Evolutionary conservation across 2,329 filamentous ascomycete species (phyloP), one percentile per base, ranked within the genome.

Genomic region (Fusarium circinatum): DNA sequence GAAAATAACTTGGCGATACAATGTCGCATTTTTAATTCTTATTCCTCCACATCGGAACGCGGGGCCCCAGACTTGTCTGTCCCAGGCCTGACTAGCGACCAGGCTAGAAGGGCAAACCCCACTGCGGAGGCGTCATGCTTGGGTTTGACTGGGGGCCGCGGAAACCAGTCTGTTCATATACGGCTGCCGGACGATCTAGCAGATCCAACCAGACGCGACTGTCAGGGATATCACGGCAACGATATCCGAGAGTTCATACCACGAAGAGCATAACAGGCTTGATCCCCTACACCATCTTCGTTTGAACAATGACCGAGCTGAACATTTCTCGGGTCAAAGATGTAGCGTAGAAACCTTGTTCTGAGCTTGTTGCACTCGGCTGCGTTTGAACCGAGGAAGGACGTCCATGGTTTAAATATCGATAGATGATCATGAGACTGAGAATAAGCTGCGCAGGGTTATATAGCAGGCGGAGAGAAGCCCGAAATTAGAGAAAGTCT

Each of bases 101-200:
- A 52, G 3, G 30, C 32, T 20, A 52, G n/a, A 38, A 11, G 32
- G 17, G n/a, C 17, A 10, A 28, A 52, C 49, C 51, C 34, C 51
- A 22, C 34, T 39, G 13, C 32, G n/a, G 18, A 28, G 30, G 30
- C 10, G 22, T 3, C 20, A 22, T 28, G 14, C 24, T 54, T 15
- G 51, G 9, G n/a, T 54, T 28, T 38, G n/a, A 39, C 51, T 28
- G 8, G 51, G 49, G 32, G 18, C 20, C 13, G 30, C 24, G 34
- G 51, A 54, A 54, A 54, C 32, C 26, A 54, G 24, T 54, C 51
- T 34, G 34, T 20, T 28, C 2, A 17, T 54, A 24, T 22, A 54
- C 13, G 0, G 1, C n/a, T 0, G 0, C 20, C 0, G 2, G 0
- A 28, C 8, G 6, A 39, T 6, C 9, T 39, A 36, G 12, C 3